Conservation (phyloP, 1,284 basidiomycete species). For the Ceratobasidium sp. region DNA sequence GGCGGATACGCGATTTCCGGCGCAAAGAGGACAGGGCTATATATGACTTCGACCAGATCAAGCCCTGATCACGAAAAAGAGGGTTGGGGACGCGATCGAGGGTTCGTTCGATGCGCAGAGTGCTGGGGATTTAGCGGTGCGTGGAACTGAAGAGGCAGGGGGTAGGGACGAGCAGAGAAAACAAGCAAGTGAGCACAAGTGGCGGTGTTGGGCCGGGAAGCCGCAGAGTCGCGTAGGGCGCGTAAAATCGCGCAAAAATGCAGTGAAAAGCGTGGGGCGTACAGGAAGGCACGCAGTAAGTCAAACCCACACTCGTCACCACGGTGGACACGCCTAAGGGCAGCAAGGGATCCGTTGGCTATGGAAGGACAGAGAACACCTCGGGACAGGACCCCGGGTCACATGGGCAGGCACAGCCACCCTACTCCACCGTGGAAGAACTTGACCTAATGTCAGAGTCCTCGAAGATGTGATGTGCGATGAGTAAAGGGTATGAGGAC, state of each 20-base stretch:
- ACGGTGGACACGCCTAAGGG: conserved; percentile 10
- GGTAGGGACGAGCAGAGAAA: not conserved
- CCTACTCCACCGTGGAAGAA: no score
- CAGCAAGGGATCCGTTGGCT: not conserved
- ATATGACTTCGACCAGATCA: not conserved
- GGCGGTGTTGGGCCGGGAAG: not conserved
- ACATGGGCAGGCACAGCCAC: not conserved
- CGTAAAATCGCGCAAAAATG: not conserved
- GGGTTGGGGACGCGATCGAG: no score
- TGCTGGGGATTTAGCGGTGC: no score
- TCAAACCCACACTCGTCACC: conserved; percentile 11
- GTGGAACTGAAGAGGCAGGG: not conserved
- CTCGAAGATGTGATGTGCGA: no score
- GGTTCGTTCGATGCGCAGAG: not conserved
- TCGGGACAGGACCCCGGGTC: not conserved
- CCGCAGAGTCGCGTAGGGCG: not conserved
- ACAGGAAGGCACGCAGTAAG: not conserved
- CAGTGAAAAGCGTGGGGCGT: not conserved
- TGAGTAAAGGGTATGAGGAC: no score
- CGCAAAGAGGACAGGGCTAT: no score
- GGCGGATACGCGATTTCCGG: not conserved
- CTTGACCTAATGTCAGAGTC: no score
- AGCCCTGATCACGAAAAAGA: not conserved
- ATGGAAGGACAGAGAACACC: not conserved
- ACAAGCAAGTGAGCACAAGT: not conserved